Percentiles rank a stretch among this genome's conserved stretches.
Evolutionary conservation across 371 early-diverging fungal species (phyloP).

Genomic region (Lichtheimia hyalospora): DNA sequence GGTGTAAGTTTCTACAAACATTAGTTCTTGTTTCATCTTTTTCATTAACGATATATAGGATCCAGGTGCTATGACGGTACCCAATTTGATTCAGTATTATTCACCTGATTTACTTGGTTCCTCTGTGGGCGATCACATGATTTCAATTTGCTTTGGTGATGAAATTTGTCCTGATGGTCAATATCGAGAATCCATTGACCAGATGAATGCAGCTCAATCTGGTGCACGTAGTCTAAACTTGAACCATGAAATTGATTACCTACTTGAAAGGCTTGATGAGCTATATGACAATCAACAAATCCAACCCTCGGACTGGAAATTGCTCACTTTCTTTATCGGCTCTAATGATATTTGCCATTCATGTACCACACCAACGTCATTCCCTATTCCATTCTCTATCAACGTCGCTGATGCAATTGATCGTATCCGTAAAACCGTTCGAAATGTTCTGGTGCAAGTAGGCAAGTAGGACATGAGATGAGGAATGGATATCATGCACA

Average conservation of each 20-base stretch:
- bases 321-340: constrained; percentile 66
- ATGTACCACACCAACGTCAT: constrained; percentile 32
- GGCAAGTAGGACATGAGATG: constrained; percentile 20
- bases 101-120: constrained; percentile 36
- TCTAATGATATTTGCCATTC: constrained; percentile 68
- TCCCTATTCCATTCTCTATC: constrained; percentile 25
- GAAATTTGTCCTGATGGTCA: constrained; percentile 40
- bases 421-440: constrained; percentile 22
- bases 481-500: background rate
- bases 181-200: constrained; percentile 33
- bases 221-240: constrained; percentile 47
- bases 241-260: constrained; percentile 41
- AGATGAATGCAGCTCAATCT: constrained; percentile 51
- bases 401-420: constrained; percentile 39
- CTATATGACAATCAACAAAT: constrained; percentile 29
- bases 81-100: constrained; percentile 46
- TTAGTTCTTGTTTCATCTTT: background rate
- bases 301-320: constrained; percentile 59
- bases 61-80: constrained; percentile 32
- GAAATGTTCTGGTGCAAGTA: constrained; percentile 37
- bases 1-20: constrained; percentile 31
- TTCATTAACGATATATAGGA: constrained; percentile 22
- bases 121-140: constrained; percentile 40
- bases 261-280: constrained; percentile 26
- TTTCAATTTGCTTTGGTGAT: constrained; percentile 47